Evolutionary conservation across 192 early-diverging fungal species (phyloP), one percentile per base, ranked within the genome.

Genomic region (Linnemannia zychae): DNA sequence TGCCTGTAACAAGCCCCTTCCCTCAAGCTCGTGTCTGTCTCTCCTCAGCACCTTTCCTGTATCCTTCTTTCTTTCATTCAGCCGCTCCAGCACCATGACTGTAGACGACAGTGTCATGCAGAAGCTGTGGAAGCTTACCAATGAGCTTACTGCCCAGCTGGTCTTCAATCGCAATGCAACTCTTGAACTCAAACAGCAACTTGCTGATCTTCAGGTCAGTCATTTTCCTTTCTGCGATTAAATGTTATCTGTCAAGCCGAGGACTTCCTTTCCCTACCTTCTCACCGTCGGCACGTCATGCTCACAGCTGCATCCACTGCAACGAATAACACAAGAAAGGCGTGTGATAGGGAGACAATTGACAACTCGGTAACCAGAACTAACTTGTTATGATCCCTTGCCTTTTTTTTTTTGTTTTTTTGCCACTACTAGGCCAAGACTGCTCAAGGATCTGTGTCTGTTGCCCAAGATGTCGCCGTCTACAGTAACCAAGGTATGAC

Each of bases 101-200:
- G 85, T 87, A 52, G 89, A 90, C 44, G 89, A 90, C 63, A 79
- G 81, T 40, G 76, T 83, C 18, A 78, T 87, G 67, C 89, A 90
- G 72, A 87, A 81, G 70, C 76, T 90, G 40, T 88, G 87, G 78
- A 89, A 89, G 69, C 75, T 89, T 18, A 88, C 89, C 38, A 90
- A 87, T 65, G 89, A 90, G 72, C 80, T 90, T 37, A 79, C 84
- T 18, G 78, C 84, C 44, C 88, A 89, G 74, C 85, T 84, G 50
- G 87, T 87, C 47, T 81, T 79, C 18, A 90, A 90, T 53, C 82
- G 87, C 17, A 85, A 88, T 31, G 78, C 87, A 7, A 86, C 85
- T 22, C 28, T 79, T 1, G 82, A 78, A 36, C 74, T 90, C 22
- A 82, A 83, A 40, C 71, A 76, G 38, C 88, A 90, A 67, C 69